Evolutionary conservation across 805 yeast genomes (phyloP), one percentile per base, ranked within the genome.

Genomic region (Jamesozyma piceae): DNA sequence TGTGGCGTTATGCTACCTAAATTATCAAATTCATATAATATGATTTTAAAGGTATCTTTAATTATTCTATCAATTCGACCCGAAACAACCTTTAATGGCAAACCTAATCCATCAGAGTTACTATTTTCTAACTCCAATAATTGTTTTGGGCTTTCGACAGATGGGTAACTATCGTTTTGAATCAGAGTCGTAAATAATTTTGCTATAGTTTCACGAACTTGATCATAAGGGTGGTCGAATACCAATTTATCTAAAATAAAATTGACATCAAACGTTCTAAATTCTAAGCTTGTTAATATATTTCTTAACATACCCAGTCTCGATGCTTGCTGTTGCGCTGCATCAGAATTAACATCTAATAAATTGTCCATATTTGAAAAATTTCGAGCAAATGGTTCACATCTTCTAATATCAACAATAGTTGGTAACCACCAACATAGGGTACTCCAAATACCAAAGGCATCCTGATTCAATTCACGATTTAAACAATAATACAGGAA

Each of bases 341-440:
- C 73, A 42, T 77, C 78, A 0, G 80, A 73, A 24, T 68, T 67
- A 26, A 58, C 57, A 42, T 73, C 74, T 15, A 79, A 46, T 13
- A 60, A 40, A 15, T 47, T 54, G 3, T 68, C 61, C 41, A 80
- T 70, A 24, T 70, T 61, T 17, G 72, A 59, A 14, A 83, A 63
- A 8, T 65, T 62, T 26, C 65, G 56, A 19, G 70, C 60, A 2
- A 82, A 58, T 11, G 71, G 68, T 13, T 80, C 78, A 42, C 75
- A 72, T 44, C 95, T 72, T 55, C 95, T 73, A 38, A 71, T 49
- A 58, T 85, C 94, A 31, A 78, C 67, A 50, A 75, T 80, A 0
- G 77, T 60, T 0, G 87, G 82, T 1, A 78, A 54, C 83, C 87
- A 82, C 81, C 86, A 80, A 3, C 81, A 68, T 39, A 85, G 74